phyloP scores from a whole-genome alignment of 1,284 basidiomycete genomes.

The Irpex lacteus region DNA sequence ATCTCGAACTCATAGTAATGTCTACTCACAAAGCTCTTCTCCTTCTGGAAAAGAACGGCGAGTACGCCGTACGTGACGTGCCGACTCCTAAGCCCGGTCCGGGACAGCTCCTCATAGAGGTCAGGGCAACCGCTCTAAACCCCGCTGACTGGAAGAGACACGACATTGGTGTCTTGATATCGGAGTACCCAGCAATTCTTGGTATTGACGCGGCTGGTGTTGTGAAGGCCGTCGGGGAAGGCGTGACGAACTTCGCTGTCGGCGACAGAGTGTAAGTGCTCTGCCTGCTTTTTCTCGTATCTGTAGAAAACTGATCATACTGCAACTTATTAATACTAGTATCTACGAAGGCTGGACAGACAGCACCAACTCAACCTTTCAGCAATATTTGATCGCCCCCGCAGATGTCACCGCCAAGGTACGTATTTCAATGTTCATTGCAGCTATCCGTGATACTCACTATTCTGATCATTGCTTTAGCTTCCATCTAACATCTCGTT shows the following conservation, averaged over 20 bases:
- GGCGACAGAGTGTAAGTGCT: constrained; percentile 56
- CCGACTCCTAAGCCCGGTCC: constrained; percentile 31
- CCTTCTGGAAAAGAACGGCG: constrained; percentile 19
- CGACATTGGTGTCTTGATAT: constrained; percentile 28
- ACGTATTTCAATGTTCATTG: neutral
- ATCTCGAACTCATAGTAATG: neutral
- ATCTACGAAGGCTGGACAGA: constrained; percentile 15
- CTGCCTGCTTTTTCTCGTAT: no score
- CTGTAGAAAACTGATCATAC: neutral
- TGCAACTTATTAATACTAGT: constrained; percentile 7
- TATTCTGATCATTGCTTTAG: constrained; percentile 7
- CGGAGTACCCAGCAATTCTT: constrained; percentile 41
- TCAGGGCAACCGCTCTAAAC: constrained; percentile 41
- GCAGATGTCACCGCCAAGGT: constrained; percentile 20
- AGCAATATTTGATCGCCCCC: constrained; percentile 21
- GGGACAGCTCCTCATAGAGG: constrained; percentile 38
- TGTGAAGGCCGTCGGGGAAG: constrained; percentile 51
- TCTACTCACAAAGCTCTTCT: constrained; percentile 25
- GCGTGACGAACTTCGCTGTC: constrained; percentile 45
- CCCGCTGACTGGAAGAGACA: constrained; percentile 39
- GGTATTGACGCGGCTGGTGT: constrained; percentile 60
- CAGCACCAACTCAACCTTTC: constrained; percentile 17
- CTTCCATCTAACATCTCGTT: constrained; percentile 19
- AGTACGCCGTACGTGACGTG: constrained; percentile 16
- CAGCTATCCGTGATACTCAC: neutral